A percentile compares a stretch with the other conserved stretches of the same genome.
phyloP scores from a whole-genome alignment of 208 protist species.

The Vickermania ingenoplastis region DNA sequence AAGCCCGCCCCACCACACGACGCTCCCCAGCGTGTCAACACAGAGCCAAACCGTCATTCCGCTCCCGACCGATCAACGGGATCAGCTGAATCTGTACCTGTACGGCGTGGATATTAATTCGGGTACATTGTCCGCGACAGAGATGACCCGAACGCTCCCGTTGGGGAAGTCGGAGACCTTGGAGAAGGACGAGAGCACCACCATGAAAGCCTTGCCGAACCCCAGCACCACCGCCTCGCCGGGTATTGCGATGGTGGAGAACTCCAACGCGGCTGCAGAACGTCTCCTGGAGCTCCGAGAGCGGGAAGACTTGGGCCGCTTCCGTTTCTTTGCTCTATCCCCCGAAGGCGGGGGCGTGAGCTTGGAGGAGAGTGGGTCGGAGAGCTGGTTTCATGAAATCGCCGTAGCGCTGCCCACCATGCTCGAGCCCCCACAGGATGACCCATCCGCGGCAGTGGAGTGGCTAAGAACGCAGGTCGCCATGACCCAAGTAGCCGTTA shows the following conservation, averaged over 20 bases:
- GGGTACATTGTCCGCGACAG: not conserved
- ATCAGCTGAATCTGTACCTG: too few relatives aligned
- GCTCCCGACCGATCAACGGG: too few relatives aligned
- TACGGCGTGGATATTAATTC: not conserved
- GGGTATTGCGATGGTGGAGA: too few relatives aligned
- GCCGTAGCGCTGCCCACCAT: not conserved
- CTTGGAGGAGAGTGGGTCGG: not conserved
- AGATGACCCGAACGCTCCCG: not conserved
- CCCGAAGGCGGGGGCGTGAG: not conserved
- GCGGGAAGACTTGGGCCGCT: not conserved
- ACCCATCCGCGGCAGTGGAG: not conserved
- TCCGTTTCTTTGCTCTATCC: not conserved
- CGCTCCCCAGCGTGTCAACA: too few relatives aligned
- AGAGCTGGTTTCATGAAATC: not conserved
- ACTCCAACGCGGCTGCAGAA: not conserved
- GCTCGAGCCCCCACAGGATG: not conserved
- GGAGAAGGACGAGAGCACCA: too few relatives aligned
- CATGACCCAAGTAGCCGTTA: not conserved
- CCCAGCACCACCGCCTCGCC: too few relatives aligned
- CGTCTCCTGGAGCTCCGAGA: not conserved
- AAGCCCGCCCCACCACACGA: too few relatives aligned
- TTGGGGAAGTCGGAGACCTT: too few relatives aligned
- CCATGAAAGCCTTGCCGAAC: too few relatives aligned
- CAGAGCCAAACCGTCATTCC: too few relatives aligned
- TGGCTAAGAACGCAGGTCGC: not conserved